phyloP scores from a whole-genome alignment of 1,284 basidiomycete species.

The Apiotrichum brassicae region DNA sequence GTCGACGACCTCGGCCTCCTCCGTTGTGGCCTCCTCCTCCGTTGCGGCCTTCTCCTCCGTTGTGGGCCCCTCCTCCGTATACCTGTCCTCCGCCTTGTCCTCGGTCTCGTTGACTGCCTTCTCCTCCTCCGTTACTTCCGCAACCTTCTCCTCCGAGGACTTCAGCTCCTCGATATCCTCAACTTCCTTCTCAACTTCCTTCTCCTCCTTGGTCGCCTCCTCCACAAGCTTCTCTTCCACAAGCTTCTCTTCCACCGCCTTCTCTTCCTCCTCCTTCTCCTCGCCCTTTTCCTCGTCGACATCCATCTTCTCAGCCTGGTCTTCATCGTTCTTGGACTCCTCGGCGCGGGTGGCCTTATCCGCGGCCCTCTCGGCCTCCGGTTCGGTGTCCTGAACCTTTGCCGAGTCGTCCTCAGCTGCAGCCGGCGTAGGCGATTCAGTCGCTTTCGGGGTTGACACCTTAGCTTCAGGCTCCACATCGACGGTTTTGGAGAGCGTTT shows the following conservation, averaged over 20 bases:
- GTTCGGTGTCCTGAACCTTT: neutral
- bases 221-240: neutral
- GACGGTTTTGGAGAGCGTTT: neutral
- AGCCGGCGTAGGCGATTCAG: too few species aligned
- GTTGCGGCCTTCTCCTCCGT: neutral
- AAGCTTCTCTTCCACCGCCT: neutral
- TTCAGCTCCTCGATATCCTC: neutral
- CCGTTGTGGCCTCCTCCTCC: neutral
- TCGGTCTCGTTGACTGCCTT: neutral
- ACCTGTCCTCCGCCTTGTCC: neutral
- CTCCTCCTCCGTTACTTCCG: neutral
- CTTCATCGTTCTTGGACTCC: neutral
- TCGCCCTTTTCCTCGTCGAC: neutral
- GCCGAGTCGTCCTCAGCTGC: too few species aligned
- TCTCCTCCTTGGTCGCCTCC: neutral
- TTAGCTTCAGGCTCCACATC: neutral
- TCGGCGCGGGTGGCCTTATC: neutral
- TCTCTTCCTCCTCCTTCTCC: neutral
- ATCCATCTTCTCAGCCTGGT: neutral
- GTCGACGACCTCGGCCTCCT: neutral
- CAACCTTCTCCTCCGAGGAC: neutral
- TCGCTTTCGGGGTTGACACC: neutral
- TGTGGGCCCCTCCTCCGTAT: neutral
- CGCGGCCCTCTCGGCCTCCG: too few species aligned
- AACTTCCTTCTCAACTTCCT: neutral